Conservation (phyloP, 176 grass and related monocot species). For the Oryza brachyantha region DNA sequence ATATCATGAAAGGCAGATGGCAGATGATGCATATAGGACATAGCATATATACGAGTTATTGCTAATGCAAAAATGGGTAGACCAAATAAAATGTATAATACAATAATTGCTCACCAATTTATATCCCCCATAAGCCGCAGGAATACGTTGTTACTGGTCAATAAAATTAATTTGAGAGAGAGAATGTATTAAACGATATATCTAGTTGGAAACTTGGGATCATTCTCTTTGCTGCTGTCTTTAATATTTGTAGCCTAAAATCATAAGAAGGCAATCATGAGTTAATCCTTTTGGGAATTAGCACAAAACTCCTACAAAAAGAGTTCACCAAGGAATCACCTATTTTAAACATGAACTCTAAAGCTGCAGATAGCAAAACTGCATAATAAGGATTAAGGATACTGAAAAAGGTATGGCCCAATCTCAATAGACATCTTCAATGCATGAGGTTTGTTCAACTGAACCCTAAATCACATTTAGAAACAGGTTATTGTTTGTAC, state of each 20-base stretch:
- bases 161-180: not conserved
- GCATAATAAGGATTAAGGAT: slow-evolving; percentile 46
- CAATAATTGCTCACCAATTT: not conserved
- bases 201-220: not conserved
- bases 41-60: not conserved
- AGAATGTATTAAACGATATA: not conserved
- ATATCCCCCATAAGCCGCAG: not conserved
- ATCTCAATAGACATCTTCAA: slow-evolving; percentile 90
- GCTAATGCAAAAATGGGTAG: not conserved
- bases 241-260: not conserved
- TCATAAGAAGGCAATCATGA: not conserved
- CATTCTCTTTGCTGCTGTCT: not conserved
- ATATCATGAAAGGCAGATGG: not conserved
- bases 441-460: not conserved
- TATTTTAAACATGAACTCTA: not conserved
- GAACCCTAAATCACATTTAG: not conserved
- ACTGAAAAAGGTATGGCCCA: slow-evolving; percentile 86
- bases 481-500: not conserved
- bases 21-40: not conserved
- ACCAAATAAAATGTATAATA: not conserved
- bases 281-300: not conserved
- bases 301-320: not conserved
- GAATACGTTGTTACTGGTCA: not conserved
- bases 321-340: not conserved
- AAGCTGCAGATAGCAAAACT: not conserved